phyloP scores from a whole-genome alignment of 129 eudicot species.

The Erigeron canadensis region DNA sequence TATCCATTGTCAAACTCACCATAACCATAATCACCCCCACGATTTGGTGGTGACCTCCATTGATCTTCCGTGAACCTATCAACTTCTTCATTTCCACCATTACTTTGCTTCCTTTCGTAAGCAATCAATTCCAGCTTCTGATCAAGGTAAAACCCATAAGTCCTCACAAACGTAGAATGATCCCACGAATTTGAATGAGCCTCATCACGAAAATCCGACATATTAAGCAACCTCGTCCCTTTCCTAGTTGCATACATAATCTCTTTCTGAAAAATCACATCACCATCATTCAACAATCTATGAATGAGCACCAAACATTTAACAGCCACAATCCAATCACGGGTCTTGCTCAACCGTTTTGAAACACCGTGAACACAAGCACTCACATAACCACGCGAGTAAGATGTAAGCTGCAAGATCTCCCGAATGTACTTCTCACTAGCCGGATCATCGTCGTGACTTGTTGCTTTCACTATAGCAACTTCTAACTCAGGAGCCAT shows the following conservation, averaged over 20 bases:
- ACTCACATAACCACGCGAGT: conserved; percentile 38
- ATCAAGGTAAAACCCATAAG: conserved; percentile 69
- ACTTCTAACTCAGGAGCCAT: conserved; percentile 55
- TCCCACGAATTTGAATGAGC: conserved; percentile 69
- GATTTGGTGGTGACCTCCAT: conserved; percentile 58
- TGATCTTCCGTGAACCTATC: conserved; percentile 53
- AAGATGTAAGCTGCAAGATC: conserved; percentile 34
- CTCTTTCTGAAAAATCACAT: conserved; percentile 44
- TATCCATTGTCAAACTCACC: conserved; percentile 14
- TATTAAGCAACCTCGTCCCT: conserved; percentile 47
- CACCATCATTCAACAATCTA: conserved; percentile 33
- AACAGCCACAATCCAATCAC: conserved; percentile 41
- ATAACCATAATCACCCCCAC: conserved; percentile 24
- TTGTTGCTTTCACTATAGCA: conserved; percentile 36
- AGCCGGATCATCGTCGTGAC: conserved; percentile 37
- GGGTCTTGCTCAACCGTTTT: conserved; percentile 60
- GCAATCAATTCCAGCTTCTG: conserved; percentile 66
- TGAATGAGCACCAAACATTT: conserved; percentile 33
- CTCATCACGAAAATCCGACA: conserved; percentile 48
- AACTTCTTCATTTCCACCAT: conserved; percentile 36
- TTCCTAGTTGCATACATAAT: conserved; percentile 70
- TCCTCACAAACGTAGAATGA: conserved; percentile 77
- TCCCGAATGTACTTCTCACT: conserved; percentile 37
- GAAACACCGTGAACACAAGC: conserved; percentile 45
- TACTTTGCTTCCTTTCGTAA: conserved; percentile 47